These are phyloP conservation scores for Paracoccidioides brasiliensis DNA, from an alignment of 2,329 filamentous ascomycete species.

Conservation along the genomic window DNA sequence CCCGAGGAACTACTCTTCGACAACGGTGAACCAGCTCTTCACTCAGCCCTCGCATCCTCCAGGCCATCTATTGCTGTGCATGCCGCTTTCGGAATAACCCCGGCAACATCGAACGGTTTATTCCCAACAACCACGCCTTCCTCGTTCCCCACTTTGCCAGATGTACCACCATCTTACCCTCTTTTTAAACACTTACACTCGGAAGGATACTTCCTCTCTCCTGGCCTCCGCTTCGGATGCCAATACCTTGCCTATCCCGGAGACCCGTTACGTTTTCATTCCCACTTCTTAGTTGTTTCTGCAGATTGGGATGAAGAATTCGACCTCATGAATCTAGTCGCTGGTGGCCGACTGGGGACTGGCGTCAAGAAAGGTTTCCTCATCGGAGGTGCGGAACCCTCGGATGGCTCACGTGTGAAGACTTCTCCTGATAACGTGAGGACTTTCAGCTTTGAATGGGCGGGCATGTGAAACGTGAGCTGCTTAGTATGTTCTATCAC, in stretches of 20 bases:
- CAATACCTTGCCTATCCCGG: constrained; percentile 92
- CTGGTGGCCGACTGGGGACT: constrained; percentile 75
- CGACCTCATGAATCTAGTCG: constrained; percentile 69
- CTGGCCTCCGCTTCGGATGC: constrained; percentile 86
- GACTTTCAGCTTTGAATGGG: constrained; percentile 85
- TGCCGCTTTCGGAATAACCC: constrained; percentile 31
- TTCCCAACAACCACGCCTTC: constrained; percentile 20
- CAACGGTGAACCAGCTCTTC: not conserved
- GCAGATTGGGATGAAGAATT: constrained; percentile 82
- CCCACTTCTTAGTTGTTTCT: constrained; percentile 79
- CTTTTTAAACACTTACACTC: constrained; percentile 70
- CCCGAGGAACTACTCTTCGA: constrained; percentile 7
- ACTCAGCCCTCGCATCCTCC: constrained; percentile 3
- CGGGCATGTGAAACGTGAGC: constrained; percentile 55
- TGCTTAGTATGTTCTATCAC: not conserved
- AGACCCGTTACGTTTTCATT: constrained; percentile 87
- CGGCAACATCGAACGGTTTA: constrained; percentile 37
- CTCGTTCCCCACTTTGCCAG: constrained; percentile 19
- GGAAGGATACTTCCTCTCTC: constrained; percentile 73
- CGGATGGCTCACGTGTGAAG: constrained; percentile 25
- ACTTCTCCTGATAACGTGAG: constrained; percentile 36
- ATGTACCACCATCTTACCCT: constrained; percentile 47
- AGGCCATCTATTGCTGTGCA: constrained; percentile 11
- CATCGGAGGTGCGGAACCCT: constrained; percentile 53
- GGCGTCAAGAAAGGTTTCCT: constrained; percentile 94